Evolutionary conservation across 495 filamentous ascomycete species (phyloP), one percentile per base, ranked within the genome.

Genomic region (Penicillium waksmanii): DNA sequence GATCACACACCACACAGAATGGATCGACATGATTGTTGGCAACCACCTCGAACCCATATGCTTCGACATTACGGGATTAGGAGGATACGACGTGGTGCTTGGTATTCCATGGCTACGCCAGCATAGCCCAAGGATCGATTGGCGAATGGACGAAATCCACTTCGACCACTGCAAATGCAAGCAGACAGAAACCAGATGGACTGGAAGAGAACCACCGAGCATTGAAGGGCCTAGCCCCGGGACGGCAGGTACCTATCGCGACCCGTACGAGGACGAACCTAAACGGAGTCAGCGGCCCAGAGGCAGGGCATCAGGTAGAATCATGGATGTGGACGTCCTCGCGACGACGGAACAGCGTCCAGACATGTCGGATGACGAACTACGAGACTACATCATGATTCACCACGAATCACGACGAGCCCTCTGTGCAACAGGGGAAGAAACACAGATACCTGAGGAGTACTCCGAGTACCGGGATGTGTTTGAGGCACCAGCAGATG

Each of bases 381-480:
- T 38, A 5, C 5, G 9, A 8, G 35, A 38, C 10, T 38, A 38
- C 13, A 38, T 38, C 21, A 33, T 51, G 3, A 33, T 51, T 35
- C 21, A 51, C 12, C 10, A 51, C 9, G 48, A 51, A 31, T 38
- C 35, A 38, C 35, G 13, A 38, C 5, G 35, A 31, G 4, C 48
- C 48, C 48, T 51, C 25, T 51, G 21, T 5, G 21, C 21, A 17
- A 51, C 21, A 51, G 25, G n/a, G 48, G 23, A 57, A n/a, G 23
- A 50, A 52, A 46, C 47, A 57, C 18, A 21, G 35, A 51, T 57
- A 36, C 55, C 46, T n/a, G 13, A 51, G 18, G 55, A 57, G 31
- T 57, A 57, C 35, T 21, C 6, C 5, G 47, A 57, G 33, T 57
- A 51, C 31, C 2, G 38, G 33, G 55, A 57, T 42, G 2, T 57